phyloP scores from a whole-genome alignment of 2,329 filamentous ascomycete genomes.

The Cryphonectria carpinicola region DNA sequence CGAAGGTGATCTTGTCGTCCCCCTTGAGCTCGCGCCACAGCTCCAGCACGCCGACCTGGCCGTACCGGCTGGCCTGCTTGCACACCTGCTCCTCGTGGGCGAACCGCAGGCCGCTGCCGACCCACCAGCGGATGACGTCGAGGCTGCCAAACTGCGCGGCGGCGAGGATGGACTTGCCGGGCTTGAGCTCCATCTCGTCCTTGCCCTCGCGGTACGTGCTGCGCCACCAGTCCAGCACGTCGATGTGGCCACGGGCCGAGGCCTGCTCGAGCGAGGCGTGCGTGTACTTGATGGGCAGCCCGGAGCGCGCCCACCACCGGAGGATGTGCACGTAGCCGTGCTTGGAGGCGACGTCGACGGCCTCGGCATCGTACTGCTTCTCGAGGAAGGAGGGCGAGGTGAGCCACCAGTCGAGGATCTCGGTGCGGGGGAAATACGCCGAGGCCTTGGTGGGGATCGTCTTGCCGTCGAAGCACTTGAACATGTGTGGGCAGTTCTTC shows the following conservation, averaged over 20 bases:
- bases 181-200: slow-evolving; percentile 64
- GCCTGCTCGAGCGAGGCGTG: slow-evolving; percentile 88
- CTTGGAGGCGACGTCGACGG: slow-evolving; percentile 84
- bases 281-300: slow-evolving; percentile 80
- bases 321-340: slow-evolving; percentile 84
- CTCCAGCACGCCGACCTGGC: slow-evolving; percentile 81
- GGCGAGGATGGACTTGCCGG: slow-evolving; percentile 81
- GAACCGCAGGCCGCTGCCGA: slow-evolving; percentile 76
- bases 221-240: slow-evolving; percentile 93
- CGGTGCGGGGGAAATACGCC: slow-evolving; percentile 79
- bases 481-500: slow-evolving; percentile 69
- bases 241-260: slow-evolving; percentile 80
- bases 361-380: slow-evolving; percentile 84
- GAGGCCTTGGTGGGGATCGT: slow-evolving; percentile 88
- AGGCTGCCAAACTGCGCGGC: slow-evolving; percentile 83
- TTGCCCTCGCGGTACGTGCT: slow-evolving; percentile 66
- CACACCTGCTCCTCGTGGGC: slow-evolving; percentile 81
- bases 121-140: slow-evolving; percentile 85
- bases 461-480: slow-evolving; percentile 84
- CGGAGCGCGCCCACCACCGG: slow-evolving; percentile 84
- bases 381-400: slow-evolving; percentile 80
- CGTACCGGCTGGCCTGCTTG: slow-evolving; percentile 82
- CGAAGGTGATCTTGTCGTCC: slow-evolving; percentile 50
- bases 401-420: slow-evolving; percentile 90
- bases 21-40: slow-evolving; percentile 79